Evolutionary conservation across 2,329 filamentous ascomycete genomes (phyloP).

Genomic region (Aspergillus versicolor): DNA sequence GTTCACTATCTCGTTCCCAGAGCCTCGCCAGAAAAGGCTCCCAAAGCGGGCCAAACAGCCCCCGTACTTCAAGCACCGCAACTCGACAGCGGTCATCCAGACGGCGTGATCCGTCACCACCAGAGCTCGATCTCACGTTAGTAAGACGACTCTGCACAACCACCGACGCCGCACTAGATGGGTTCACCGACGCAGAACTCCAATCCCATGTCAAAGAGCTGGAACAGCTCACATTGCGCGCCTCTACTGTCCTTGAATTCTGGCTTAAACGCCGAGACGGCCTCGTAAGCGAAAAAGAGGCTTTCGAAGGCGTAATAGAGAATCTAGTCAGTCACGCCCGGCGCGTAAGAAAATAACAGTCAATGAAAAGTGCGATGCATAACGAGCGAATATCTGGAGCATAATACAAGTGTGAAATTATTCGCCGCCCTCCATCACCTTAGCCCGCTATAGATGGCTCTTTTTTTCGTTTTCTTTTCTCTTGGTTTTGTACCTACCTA

Average conservation of each 20-base stretch:
- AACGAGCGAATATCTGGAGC: neutral
- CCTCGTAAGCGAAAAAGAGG: constrained; percentile 84
- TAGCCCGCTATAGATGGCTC: neutral
- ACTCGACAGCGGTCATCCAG: constrained; percentile 31
- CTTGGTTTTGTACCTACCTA: neutral
- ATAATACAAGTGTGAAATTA: neutral
- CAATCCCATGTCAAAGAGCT: constrained; percentile 68
- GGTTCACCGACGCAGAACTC: constrained; percentile 77
- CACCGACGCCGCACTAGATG: constrained; percentile 77
- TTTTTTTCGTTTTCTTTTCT: neutral
- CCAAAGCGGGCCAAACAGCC: constrained; percentile 22
- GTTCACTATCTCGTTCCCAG: constrained; percentile 47
- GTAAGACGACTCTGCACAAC: constrained; percentile 77
- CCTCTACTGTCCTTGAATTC: constrained; percentile 77
- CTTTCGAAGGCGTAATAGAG: constrained; percentile 95
- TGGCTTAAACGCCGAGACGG: constrained; percentile 86
- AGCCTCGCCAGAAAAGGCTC: constrained; percentile 33
- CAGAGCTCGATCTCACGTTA: constrained; percentile 74
- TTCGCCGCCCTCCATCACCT: neutral
- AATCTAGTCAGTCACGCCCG: constrained; percentile 90
- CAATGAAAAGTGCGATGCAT: neutral
- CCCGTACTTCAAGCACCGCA: constrained; percentile 28
- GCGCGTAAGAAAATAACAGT: constrained; percentile 68
- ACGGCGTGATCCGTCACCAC: constrained; percentile 59
- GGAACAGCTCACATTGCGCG: constrained; percentile 66